Evolutionary conservation across 2,329 filamentous ascomycete species (phyloP).

Genomic region (Nakataea oryzae): DNA sequence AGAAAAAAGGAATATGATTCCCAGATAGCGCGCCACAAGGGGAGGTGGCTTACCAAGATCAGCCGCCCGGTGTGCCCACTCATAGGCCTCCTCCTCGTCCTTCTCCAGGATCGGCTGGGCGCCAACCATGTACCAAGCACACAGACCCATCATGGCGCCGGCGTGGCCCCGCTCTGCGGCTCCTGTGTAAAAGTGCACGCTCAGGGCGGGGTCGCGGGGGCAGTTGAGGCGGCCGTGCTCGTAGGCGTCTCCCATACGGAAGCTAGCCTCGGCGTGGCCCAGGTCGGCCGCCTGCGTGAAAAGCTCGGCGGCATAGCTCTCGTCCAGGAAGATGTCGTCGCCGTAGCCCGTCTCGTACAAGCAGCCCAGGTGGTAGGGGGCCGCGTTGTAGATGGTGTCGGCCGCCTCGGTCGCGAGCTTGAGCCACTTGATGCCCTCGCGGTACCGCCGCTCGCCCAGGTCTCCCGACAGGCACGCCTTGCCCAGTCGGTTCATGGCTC

Average conservation of each 20-base stretch:
- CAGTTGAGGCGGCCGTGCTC: constrained; percentile 84
- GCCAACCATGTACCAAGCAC: constrained; percentile 96
- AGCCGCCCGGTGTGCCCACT: constrained; percentile 85
- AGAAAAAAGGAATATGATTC: not conserved
- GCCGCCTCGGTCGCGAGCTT: constrained; percentile 86
- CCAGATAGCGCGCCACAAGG: not conserved
- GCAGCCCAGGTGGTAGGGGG: constrained; percentile 80
- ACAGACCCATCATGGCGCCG: constrained; percentile 93
- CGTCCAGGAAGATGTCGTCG: constrained; percentile 86
- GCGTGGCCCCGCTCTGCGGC: constrained; percentile 79
- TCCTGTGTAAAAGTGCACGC: constrained; percentile 93
- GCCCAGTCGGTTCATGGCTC: constrained; percentile 85
- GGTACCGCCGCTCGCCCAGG: constrained; percentile 75
- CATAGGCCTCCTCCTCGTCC: constrained; percentile 91
- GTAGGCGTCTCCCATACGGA: constrained; percentile 89
- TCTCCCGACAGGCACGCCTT: constrained; percentile 85
- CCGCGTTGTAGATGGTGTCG: constrained; percentile 83
- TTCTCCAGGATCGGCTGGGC: constrained; percentile 87
- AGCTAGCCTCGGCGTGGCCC: constrained; percentile 77
- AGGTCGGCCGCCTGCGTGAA: constrained; percentile 92
- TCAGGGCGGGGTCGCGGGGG: constrained; percentile 82
- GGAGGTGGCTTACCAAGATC: constrained; percentile 57
- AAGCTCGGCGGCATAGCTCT: constrained; percentile 81
- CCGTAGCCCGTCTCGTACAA: constrained; percentile 91
- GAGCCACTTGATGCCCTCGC: constrained; percentile 92